A percentile compares a stretch with the other conserved stretches of the same genome.
Evolutionary conservation across 2,329 filamentous ascomycete species (phyloP).

Genomic region (Ceratocystis huliohia): DNA sequence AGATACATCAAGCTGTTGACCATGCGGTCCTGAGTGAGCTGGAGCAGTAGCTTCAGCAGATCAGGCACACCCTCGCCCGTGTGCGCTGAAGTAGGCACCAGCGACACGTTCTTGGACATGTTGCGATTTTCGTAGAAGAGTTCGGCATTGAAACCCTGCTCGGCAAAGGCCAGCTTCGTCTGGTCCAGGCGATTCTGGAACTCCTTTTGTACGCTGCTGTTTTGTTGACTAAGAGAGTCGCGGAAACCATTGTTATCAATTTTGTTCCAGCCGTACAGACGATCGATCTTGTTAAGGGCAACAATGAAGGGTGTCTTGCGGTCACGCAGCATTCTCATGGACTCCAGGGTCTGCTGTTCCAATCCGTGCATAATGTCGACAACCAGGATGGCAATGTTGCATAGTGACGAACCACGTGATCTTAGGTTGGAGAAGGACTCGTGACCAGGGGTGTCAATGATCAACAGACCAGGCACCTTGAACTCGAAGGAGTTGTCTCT

Average conservation of each 20-base stretch:
- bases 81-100: conserved; percentile 92
- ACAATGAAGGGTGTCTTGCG: conserved; percentile 97
- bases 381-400: conserved; percentile 97
- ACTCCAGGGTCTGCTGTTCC: conserved; percentile 93
- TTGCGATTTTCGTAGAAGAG: conserved; percentile 97
- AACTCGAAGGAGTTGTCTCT: conserved; percentile 80
- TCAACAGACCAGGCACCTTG: conserved; percentile 89
- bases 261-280: conserved; percentile 97
- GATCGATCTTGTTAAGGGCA: conserved; percentile 98
- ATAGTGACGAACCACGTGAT: conserved; percentile 91
- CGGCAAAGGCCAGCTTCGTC: conserved; percentile 86
- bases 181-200: conserved; percentile 81
- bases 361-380: conserved; percentile 99
- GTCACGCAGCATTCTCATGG: conserved; percentile 85
- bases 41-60: conserved; percentile 89
- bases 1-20: conserved; percentile 96
- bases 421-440: conserved; percentile 98
- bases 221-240: conserved; percentile 80
- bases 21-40: conserved; percentile 94
- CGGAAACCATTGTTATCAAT: conserved; percentile 98
- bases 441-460: conserved; percentile 98
- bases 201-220: conserved; percentile 84
- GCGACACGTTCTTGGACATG: conserved; percentile 86
- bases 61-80: conserved; percentile 99
- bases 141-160: conserved; percentile 96